Evolutionary conservation across 1,284 basidiomycete genomes (phyloP), one percentile per base, ranked within the genome.

Genomic region (Trametes sp.): DNA sequence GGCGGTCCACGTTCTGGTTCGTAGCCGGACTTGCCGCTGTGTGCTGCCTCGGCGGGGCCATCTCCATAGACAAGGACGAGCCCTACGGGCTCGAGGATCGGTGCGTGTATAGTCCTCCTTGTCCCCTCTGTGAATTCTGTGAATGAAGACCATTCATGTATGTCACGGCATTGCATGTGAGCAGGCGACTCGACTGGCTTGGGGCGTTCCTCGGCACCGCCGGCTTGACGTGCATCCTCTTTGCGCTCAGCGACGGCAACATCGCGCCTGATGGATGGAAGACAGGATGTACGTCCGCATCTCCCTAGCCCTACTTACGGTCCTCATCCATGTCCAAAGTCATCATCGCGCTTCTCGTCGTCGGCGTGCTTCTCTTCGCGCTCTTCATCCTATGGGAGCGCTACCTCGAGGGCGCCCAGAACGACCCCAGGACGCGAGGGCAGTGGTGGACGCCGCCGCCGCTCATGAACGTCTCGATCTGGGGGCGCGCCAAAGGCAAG

Each of bases 191-290:
- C 0, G 95, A 97, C 72, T 96, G 93, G 92, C 71, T 93, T 21
- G 95, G 95, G 7, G 91, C 90, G 0, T 77, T 86, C n/a, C 76
- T 96, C 33, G 82, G 93, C 48, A 95, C 93, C 0, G 73, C 81
- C 0, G 94, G 92, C 0, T 79, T 96, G 16, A 87, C 92, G 0
- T 79, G 96, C 2, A 81, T 96, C 64, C 83, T 92, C 10, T 96
- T 96, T 70, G 87, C 89, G 0, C 83, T 97, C 1, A 88, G 89
- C 46, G 87, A 94, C 70, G 94, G 90, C 1, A 83, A 86, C 48
- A 77, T 83, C 9, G 92, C 90, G 0, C 82, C 87, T 0, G 66
- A 87, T 10, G 84, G 87, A 21, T 96, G 93, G 93, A 79, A 75
- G 54, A 93, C 91, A 0, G 78, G 83, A 14, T 94, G 92, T 93